Conservation (phyloP, 768 basidiomycete species). For the Mycena amicta region DNA sequence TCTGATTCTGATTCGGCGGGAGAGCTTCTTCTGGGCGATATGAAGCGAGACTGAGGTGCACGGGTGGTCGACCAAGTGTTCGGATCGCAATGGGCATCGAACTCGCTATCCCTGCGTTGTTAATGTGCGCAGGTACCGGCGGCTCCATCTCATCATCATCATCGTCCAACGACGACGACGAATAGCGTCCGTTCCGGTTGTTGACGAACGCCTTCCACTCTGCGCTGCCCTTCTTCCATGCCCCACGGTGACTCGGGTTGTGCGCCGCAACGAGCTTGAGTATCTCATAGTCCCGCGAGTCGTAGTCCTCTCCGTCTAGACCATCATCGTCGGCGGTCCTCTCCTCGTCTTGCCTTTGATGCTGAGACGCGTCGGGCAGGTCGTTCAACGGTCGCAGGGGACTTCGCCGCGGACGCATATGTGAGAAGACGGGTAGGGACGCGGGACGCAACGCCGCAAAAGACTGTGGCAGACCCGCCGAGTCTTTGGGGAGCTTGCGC, state of each 20-base stretch:
- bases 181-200: slow-evolving; percentile 32
- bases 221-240: slow-evolving; percentile 64
- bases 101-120: too few species aligned
- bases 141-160: slow-evolving; percentile 22
- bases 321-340: slow-evolving; percentile 11
- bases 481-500: slow-evolving; percentile 28
- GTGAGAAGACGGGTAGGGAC: slow-evolving; percentile 71
- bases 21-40: slow-evolving; percentile 31
- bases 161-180: slow-evolving; percentile 29
- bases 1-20: slow-evolving; percentile 16
- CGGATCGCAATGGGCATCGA: slow-evolving; percentile 70
- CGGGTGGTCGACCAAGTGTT: slow-evolving; percentile 34
- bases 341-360: slow-evolving; percentile 2
- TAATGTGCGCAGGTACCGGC: slow-evolving; percentile 36
- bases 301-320: slow-evolving; percentile 27
- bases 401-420: slow-evolving; percentile 49
- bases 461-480: slow-evolving; percentile 53
- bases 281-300: slow-evolving; percentile 51
- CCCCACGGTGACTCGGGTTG: slow-evolving; percentile 70
- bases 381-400: slow-evolving; percentile 17
- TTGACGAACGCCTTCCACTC: slow-evolving; percentile 67
- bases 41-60: slow-evolving; percentile 54
- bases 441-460: slow-evolving; percentile 63
- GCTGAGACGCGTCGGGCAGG: neutral
- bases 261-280: slow-evolving; percentile 67